Conservation (phyloP, 2,329 filamentous ascomycete genomes). For the Aspergillus texensis region DNA sequence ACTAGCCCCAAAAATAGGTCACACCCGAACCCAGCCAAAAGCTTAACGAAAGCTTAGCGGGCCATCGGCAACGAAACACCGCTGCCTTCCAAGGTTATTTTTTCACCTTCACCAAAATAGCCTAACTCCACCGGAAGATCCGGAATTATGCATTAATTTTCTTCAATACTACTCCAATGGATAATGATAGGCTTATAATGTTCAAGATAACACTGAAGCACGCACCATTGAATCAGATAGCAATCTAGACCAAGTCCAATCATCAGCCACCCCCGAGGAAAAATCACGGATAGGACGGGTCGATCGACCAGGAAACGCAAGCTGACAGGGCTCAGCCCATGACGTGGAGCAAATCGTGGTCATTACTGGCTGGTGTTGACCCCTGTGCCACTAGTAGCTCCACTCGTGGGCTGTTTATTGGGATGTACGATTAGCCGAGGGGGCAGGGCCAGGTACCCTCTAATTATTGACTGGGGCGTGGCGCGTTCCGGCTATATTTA, state of each 20-base stretch:
- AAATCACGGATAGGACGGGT: not conserved
- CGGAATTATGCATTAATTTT: not conserved
- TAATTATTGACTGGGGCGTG: not conserved
- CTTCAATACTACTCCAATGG: rapidly evolving
- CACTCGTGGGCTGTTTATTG: not conserved
- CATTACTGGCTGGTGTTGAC: not conserved
- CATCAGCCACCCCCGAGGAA: no score
- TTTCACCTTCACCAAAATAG: no score
- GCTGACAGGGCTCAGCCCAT: not conserved
- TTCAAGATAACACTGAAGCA: no score
- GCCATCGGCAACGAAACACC: not conserved
- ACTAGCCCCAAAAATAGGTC: no score
- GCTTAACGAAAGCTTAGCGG: not conserved
- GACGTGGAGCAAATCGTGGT: not conserved
- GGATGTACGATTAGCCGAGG: not conserved
- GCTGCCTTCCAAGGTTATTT: not conserved
- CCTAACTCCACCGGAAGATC: not conserved
- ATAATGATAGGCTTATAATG: no score
- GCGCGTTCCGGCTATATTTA: not conserved
- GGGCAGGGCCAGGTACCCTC: not conserved
- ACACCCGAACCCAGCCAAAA: not conserved
- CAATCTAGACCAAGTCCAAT: no score
- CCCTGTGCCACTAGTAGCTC: not conserved
- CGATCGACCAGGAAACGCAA: not conserved
- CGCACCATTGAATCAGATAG: no score